These are phyloP conservation scores for Trametes pubescens DNA, from an alignment of 1,284 basidiomycete species.

Conservation along the genomic window DNA sequence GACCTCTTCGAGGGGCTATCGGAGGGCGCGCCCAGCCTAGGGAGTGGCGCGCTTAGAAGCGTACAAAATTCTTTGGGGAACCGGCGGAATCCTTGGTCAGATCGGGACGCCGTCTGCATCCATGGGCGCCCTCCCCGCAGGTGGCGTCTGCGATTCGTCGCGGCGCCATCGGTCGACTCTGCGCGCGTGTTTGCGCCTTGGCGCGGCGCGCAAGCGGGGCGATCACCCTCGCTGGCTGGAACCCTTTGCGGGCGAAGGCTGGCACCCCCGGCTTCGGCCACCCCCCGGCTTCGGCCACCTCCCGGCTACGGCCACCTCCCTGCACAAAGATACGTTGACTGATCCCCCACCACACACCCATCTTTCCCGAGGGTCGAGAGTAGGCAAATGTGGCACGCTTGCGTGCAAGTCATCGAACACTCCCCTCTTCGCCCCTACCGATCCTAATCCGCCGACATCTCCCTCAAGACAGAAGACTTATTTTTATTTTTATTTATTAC, in stretches of 20 bases:
- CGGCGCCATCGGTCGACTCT: background rate
- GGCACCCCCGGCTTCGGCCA: conserved; percentile 12
- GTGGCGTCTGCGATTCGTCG: background rate
- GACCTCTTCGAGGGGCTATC: conserved; percentile 3
- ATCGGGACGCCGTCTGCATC: background rate
- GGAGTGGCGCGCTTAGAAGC: conserved; percentile 1
- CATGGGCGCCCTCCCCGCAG: background rate
- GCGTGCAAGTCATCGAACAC: too few species aligned
- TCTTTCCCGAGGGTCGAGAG: too few species aligned
- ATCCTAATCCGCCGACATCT: background rate
- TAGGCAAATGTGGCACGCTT: too few species aligned
- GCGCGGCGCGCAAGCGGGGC: background rate
- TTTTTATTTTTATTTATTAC: background rate
- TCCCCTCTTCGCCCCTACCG: too few species aligned
- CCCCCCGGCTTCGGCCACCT: background rate
- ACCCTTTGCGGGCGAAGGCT: conserved; percentile 6
- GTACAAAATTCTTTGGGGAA: conserved; percentile 7
- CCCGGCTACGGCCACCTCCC: background rate
- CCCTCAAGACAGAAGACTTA: background rate
- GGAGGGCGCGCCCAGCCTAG: background rate
- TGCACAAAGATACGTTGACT: too few species aligned
- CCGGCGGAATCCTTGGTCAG: conserved; percentile 2
- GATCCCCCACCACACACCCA: too few species aligned
- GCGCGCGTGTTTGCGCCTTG: background rate
- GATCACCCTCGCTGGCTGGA: conserved; percentile 1